These are phyloP conservation scores for Kwoniella shandongensis DNA, from an alignment of 768 basidiomycete species.

Conservation along the genomic window DNA sequence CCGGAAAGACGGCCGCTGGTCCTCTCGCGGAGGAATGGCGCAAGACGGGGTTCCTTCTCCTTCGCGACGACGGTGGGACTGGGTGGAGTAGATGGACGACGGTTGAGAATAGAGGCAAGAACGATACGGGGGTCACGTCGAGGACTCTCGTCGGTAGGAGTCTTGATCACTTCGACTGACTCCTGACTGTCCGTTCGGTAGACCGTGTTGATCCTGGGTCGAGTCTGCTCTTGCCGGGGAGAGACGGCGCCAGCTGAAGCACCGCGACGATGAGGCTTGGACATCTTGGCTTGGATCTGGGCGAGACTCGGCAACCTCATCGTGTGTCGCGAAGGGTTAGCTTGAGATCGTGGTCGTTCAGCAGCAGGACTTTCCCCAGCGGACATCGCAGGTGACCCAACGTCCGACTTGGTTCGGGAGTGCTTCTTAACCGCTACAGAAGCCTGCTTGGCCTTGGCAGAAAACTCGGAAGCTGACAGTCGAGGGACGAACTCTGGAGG, in stretches of 20 bases:
- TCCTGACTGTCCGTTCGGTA: slow-evolving; percentile 24
- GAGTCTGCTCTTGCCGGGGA: slow-evolving; percentile 3
- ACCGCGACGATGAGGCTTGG: slow-evolving; percentile 23
- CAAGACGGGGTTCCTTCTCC: slow-evolving; percentile 31
- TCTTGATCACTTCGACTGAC: slow-evolving; percentile 35
- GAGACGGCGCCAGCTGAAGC: slow-evolving; percentile 24
- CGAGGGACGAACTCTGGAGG: slow-evolving; percentile 45
- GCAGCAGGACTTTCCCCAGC: slow-evolving; percentile 12
- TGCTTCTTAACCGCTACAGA: slow-evolving; percentile 21
- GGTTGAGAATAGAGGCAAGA: slow-evolving; percentile 23
- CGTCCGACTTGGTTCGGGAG: slow-evolving; percentile 26
- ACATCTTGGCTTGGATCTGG: slow-evolving; percentile 44
- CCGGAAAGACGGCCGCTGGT: slow-evolving; percentile 30
- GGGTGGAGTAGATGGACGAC: slow-evolving; percentile 29
- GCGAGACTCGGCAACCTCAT: slow-evolving; percentile 34
- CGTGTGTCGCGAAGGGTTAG: slow-evolving; percentile 15
- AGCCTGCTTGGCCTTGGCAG: slow-evolving; percentile 12
- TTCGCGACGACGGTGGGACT: slow-evolving; percentile 22
- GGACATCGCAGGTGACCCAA: slow-evolving; percentile 12
- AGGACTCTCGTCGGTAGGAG: slow-evolving; percentile 33
- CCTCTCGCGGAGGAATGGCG: slow-evolving; percentile 37
- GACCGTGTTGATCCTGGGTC: slow-evolving; percentile 9
- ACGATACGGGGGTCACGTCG: slow-evolving; percentile 22
- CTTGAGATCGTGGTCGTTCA: slow-evolving; percentile 16
- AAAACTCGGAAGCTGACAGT: slow-evolving; percentile 38